Base-by-base conservation (phyloP, 129 eudicot genomes). In the Escallonia rubra region DNA sequence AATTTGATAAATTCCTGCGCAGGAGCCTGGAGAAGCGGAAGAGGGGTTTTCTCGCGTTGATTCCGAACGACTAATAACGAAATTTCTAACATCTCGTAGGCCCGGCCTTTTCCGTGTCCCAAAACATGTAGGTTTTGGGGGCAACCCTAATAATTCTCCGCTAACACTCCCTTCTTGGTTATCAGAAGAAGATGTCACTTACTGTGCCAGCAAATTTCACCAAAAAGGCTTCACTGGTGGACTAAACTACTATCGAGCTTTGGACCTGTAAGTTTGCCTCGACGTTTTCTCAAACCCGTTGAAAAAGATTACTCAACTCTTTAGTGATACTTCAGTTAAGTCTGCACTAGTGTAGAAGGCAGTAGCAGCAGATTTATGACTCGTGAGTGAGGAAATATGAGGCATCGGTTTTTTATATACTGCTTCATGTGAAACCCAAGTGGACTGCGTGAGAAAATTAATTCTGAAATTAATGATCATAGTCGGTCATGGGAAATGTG, bases 171-270 rank as follows among this genome's bases (percentile, higher is more conserved):
- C 97, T 7, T 79, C 95, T 44, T 90, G 89, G 95, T 84, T 90
- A 62, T 68, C 91, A 1, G 97, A 86, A 74, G 91, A 86, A 2
- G 97, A 90, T 45, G 83, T 90, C 12, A 66, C 72, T 66, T 90
- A 86, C 70, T 90, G 79, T 75, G 95, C 91, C 57, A 68, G 63
- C 56, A 77, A 81, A 44, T 90, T 76, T 72, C 62, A 60, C 41
- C 83, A 89, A 60, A 81, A 70, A 55, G 97, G 97, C 72, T 90
- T 90, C 80, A 86, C 95, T 4, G 97, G 97, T 73, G 97, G 97
- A 72, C 70, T 90, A 65, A 90, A 86, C 73, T 90, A 90, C 75
- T 90, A 86, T 68, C 87, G 91, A 57, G 91, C 85, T 44, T 53
- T 90, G 85, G 97, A 90, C 78, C 62, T 86, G 97, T 90, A 84